Base-by-base conservation (phyloP, 164 flowering plant genomes). In the Houttuynia cordata region DNA sequence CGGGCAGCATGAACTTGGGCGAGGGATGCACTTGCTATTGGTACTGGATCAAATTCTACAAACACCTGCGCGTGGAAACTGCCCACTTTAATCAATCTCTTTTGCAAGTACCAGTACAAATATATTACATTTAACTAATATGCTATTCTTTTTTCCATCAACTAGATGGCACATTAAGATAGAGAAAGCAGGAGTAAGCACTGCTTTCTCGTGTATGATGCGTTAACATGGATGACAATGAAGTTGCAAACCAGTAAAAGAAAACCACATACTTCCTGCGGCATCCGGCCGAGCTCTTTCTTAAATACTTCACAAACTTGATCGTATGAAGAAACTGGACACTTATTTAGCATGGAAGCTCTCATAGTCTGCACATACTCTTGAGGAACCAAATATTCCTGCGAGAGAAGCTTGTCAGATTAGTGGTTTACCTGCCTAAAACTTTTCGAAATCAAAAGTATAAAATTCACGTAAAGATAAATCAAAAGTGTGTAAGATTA, bases 1-100 rank as follows among this genome's bases (percentile, higher is more conserved):
- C 74, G 81, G 56, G 97, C 99, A 76, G 80, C 80, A 75, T 93
- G 99, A 71, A 93, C 99, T 74, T 93, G 97, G 56, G 99, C 99
- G 66, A 93, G 85, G 52, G 99, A 93, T 67, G 99, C 99, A 81
- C 99, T 93, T 64, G 99, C 99, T 51, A 90, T 71, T 24, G 99
- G 99, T 52, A 73, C 80, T 59, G 85, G 87, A 71, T 93, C 84
- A 64, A 93, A 90, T 64, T 90, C 89, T 10, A 64, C 65, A 69
- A 84, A 93, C 24, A 90, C 73, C 99, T 93, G 76, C 50, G 53
- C 19, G 22, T 23, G 20, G 64, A 51, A 65, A 56, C 61, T 39
- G 22, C 18, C 53, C 30, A 40, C 41, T 12, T 80, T 49, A 70
- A 61, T 59, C 30, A 24, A 59, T 34, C 41, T 54, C 57, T 7